A percentile compares a stretch with the other conserved stretches of the same genome.
phyloP scores from a whole-genome alignment of 352 stramenopile genomes.

The Blastocystis sp. region DNA sequence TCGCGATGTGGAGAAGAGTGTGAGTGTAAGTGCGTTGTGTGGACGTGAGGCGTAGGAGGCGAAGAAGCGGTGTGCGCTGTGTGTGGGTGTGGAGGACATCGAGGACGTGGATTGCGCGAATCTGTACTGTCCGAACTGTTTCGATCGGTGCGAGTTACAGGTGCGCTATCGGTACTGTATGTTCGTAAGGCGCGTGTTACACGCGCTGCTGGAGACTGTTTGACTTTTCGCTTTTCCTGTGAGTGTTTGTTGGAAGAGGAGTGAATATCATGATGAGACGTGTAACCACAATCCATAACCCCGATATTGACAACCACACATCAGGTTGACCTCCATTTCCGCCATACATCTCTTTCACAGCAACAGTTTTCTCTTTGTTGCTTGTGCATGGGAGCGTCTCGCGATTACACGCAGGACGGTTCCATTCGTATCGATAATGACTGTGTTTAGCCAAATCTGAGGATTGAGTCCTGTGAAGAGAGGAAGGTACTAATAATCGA shows the following conservation, averaged over 20 bases:
- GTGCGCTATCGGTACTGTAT: not conserved
- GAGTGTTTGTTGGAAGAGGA: not conserved
- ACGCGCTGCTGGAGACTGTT: not conserved
- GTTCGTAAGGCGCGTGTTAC: not conserved
- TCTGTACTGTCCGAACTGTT: slow-evolving; percentile 38
- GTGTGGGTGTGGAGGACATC: slow-evolving; percentile 31
- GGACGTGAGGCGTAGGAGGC: not conserved
- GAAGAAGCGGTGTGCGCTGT: slow-evolving; percentile 23
- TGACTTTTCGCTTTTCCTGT: not conserved
- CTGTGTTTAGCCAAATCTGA: not conserved
- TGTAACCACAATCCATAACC: no score
- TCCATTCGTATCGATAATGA: not conserved
- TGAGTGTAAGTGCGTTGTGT: not conserved
- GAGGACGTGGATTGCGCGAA: slow-evolving; percentile 45
- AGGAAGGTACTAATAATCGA: not conserved
- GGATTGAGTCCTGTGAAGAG: not conserved
- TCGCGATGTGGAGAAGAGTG: not conserved
- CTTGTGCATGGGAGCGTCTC: not conserved
- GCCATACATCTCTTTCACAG: not conserved
- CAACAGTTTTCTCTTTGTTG: not conserved
- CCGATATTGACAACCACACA: no score
- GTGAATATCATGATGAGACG: no score
- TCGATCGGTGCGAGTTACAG: not conserved
- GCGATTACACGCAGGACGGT: not conserved
- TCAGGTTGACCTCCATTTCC: no score